These are phyloP conservation scores for Chlorella sp. DNA, from an alignment of 139 green algal genomes.

Conservation along the genomic window DNA sequence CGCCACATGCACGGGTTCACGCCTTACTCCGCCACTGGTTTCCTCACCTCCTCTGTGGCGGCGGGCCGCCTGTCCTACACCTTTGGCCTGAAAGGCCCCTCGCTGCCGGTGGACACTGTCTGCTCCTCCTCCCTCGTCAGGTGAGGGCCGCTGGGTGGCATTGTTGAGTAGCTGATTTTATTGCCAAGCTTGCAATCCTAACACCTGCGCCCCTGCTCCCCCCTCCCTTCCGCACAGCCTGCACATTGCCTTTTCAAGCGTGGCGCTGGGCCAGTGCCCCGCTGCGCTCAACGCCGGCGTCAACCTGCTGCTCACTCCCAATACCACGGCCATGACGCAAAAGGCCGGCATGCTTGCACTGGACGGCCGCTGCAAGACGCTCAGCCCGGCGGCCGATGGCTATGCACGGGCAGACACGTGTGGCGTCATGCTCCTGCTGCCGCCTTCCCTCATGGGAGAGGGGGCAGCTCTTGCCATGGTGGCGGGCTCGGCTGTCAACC, in stretches of 20 bases:
- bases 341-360: constrained; percentile 78
- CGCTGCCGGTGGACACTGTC: constrained; percentile 54
- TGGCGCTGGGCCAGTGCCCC: constrained; percentile 62
- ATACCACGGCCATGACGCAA: constrained; percentile 75
- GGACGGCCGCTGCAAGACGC: constrained; percentile 87
- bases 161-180: background rate
- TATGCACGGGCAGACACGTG: constrained; percentile 47
- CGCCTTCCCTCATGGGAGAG: background rate
- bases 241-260: constrained; percentile 52
- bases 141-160: background rate
- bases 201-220: background rate
- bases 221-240: background rate
- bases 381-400: constrained; percentile 76
- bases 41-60: constrained; percentile 72
- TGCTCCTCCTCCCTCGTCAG: constrained; percentile 70
- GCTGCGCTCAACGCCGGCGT: constrained; percentile 63
- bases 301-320: constrained; percentile 77
- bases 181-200: background rate
- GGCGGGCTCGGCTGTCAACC: constrained; percentile 62
- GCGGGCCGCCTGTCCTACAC: constrained; percentile 69
- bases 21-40: constrained; percentile 80
- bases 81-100: constrained; percentile 64
- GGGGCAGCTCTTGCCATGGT: constrained; percentile 31
- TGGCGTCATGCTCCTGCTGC: constrained; percentile 50
- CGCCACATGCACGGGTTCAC: constrained; percentile 47